phyloP scores from a whole-genome alignment of 1,284 basidiomycete genomes.

The Tilletia horrida region DNA sequence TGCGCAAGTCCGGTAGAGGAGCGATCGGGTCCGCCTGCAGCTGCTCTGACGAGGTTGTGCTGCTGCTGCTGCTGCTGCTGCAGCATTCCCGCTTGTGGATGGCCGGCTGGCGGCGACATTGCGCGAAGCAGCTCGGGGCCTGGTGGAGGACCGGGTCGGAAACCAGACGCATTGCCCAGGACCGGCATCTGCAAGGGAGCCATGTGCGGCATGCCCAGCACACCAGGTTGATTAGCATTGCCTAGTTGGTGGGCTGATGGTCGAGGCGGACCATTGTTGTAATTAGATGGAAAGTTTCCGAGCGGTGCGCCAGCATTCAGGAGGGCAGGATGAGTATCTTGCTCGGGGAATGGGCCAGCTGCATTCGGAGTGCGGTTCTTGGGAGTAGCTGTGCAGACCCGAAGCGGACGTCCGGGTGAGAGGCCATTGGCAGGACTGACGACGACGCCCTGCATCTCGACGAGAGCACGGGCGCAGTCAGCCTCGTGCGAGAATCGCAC shows the following conservation, averaged over 20 bases:
- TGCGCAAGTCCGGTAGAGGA: not conserved
- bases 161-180: not conserved
- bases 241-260: not conserved
- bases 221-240: not conserved
- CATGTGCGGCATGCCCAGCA: not conserved
- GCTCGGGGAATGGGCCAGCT: not conserved
- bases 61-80: not conserved
- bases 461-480: constrained; percentile 48
- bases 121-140: not conserved
- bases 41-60: not conserved
- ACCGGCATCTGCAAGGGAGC: not conserved
- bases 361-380: constrained; percentile 31
- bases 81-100: not conserved
- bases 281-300: constrained; percentile 1
- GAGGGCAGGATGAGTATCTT: not conserved
- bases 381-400: constrained; percentile 46
- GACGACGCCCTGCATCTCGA: constrained; percentile 48
- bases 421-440: constrained; percentile 36
- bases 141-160: not conserved
- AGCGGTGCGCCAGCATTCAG: not conserved
- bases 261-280: not conserved
- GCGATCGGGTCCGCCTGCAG: not conserved
- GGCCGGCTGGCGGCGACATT: constrained; percentile 2
- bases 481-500: constrained; percentile 42
- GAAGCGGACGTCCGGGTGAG: constrained; percentile 39